Conservation (phyloP, 371 early-diverging fungal species). For the Mortierella sp. region DNA sequence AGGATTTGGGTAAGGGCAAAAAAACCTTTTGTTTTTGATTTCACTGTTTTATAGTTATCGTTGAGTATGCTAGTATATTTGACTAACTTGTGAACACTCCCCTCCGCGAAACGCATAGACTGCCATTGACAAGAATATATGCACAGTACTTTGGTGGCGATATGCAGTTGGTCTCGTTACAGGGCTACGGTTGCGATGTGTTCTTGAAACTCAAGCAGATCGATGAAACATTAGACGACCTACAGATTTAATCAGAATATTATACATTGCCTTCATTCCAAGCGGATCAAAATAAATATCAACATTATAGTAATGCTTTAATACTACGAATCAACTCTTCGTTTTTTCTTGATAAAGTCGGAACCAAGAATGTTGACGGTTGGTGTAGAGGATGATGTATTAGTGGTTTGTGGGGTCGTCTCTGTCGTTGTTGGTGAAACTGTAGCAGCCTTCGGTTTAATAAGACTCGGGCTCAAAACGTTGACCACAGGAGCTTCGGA, state of each 20-base stretch:
- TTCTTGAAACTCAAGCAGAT: slow-evolving; percentile 90
- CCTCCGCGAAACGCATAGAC: slow-evolving; percentile 61
- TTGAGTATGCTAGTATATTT: neutral
- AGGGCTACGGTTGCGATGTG: slow-evolving; percentile 94
- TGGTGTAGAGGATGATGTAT: slow-evolving; percentile 1
- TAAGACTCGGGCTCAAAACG: too few species aligned
- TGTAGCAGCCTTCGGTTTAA: too few species aligned
- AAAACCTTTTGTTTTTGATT: neutral
- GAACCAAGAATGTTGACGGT: slow-evolving; percentile 18
- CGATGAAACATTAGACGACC: slow-evolving; percentile 66
- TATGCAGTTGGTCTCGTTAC: slow-evolving; percentile 85
- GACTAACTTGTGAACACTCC: neutral
- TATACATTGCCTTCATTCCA: neutral
- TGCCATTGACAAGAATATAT: slow-evolving; percentile 94
- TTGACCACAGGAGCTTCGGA: too few species aligned
- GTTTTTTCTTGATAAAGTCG: slow-evolving; percentile 34
- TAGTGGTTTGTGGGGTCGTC: neutral
- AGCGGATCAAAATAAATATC: too few species aligned
- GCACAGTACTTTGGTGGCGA: slow-evolving; percentile 96
- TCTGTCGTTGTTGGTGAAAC: neutral
- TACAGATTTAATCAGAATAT: slow-evolving; percentile 45
- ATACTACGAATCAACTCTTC: slow-evolving; percentile 26
- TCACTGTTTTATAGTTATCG: neutral
- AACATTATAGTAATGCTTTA: neutral
- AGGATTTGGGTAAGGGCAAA: slow-evolving; percentile 62